These are phyloP conservation scores for Wilcoxina mikolae DNA, from an alignment of 495 filamentous ascomycete species.

Conservation along the genomic window DNA sequence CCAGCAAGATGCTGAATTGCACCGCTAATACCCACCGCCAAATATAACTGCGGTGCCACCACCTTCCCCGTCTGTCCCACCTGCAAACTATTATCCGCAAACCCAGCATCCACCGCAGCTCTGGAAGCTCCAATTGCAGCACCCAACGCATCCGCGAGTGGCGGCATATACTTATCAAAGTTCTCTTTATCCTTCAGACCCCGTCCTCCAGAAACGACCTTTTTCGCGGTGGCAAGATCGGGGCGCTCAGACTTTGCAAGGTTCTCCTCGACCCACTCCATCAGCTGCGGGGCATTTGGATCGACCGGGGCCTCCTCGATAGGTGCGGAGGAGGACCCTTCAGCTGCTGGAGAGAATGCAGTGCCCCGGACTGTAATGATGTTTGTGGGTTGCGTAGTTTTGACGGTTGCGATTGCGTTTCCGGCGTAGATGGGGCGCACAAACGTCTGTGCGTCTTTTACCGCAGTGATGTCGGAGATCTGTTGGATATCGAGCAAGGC, in stretches of 20 bases:
- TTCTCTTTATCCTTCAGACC: conserved; percentile 95
- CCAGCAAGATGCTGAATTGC: conserved; percentile 97
- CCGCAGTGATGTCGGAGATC: conserved; percentile 74
- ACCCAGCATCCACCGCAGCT: conserved; percentile 91
- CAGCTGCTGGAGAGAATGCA: conserved; percentile 53
- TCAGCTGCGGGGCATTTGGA: conserved; percentile 51
- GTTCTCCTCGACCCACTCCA: conserved; percentile 89
- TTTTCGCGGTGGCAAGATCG: conserved; percentile 75
- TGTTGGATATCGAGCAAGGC: conserved; percentile 85
- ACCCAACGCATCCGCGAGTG: conserved; percentile 78
- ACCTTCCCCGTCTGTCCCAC: conserved; percentile 98
- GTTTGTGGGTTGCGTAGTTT: conserved; percentile 74
- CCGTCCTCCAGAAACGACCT: conserved; percentile 85
- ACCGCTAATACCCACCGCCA: conserved; percentile 88
- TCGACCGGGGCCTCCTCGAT: conserved; percentile 50
- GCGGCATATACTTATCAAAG: conserved; percentile 81
- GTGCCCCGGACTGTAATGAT: conserved; percentile 85
- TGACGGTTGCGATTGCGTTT: conserved; percentile 93
- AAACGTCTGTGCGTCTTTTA: conserved; percentile 87
- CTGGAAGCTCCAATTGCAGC: conserved; percentile 89
- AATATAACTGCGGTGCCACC: conserved; percentile 86
- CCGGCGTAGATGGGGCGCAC: conserved; percentile 95
- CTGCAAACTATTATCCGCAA: conserved; percentile 98
- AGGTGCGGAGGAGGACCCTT: conserved; percentile 39
- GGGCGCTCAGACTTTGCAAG: conserved; percentile 84